Conservation (phyloP, 805 yeast genomes). For the Saturnispora dispora region DNA sequence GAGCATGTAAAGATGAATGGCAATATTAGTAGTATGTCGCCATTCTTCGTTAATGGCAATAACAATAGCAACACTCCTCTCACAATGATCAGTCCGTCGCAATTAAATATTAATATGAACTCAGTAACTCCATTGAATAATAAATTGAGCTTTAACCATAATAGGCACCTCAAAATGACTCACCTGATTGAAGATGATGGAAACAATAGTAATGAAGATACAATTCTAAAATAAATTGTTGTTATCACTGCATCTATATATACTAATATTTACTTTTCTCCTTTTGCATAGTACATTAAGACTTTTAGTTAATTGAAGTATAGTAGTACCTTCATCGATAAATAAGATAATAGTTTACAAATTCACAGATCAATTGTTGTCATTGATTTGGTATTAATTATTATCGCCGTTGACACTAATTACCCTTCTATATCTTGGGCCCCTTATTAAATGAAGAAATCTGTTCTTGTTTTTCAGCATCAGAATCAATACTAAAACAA, state of each 20-base stretch:
- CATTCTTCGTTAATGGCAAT: not conserved
- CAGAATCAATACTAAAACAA: not conserved
- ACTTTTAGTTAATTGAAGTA: not conserved
- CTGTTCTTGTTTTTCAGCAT: constrained; percentile 14
- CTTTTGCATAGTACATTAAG: not conserved
- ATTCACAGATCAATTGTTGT: not conserved
- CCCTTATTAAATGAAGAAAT: constrained; percentile 18
- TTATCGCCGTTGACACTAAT: constrained; percentile 4
- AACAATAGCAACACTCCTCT: not conserved
- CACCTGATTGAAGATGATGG: not conserved
- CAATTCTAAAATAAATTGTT: not conserved
- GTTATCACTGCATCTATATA: not conserved
- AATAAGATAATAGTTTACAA: not conserved
- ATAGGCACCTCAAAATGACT: not conserved
- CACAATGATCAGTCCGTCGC: constrained; percentile 1
- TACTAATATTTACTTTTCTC: not conserved
- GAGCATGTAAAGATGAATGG: not conserved
- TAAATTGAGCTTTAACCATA: not conserved
- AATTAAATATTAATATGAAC: constrained; percentile 1
- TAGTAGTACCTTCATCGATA: not conserved
- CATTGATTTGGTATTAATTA: not conserved
- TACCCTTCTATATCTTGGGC: constrained; percentile 26
- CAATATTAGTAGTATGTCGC: not conserved
- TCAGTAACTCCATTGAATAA: not conserved
- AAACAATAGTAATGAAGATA: not conserved